Conservation (phyloP, 2,329 filamentous ascomycete genomes). For the Aspergillus fischeri region DNA sequence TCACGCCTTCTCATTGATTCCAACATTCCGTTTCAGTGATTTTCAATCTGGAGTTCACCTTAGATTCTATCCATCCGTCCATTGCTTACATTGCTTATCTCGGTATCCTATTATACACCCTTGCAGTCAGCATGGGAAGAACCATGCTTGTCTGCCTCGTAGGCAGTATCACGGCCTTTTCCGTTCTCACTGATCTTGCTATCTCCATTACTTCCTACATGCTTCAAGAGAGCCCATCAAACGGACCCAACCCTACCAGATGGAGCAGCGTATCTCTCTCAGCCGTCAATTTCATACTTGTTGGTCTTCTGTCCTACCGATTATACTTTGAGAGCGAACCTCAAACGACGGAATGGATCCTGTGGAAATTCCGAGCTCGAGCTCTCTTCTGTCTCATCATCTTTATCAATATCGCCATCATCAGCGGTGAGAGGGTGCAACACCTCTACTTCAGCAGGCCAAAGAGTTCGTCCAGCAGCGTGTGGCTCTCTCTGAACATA, state of each 20-base stretch:
- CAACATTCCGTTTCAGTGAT: background rate
- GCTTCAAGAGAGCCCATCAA: background rate
- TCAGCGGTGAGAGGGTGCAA: background rate
- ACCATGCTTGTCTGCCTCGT: background rate
- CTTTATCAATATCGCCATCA: background rate
- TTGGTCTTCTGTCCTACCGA: background rate
- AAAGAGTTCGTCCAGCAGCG: background rate
- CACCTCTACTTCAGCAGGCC: background rate
- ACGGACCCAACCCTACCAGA: background rate
- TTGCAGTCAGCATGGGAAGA: background rate
- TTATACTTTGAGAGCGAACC: background rate
- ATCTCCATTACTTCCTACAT: background rate
- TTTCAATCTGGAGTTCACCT: background rate
- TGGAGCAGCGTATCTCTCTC: background rate
- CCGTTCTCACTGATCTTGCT: background rate
- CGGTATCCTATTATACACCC: background rate
- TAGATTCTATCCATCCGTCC: background rate
- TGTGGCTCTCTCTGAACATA: background rate
- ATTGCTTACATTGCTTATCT: background rate
- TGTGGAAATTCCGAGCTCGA: background rate
- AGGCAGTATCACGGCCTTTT: background rate
- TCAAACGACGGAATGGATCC: background rate
- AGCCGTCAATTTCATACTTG: background rate
- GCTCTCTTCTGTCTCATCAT: background rate
- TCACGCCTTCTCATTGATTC: background rate